phyloP scores from a whole-genome alignment of 768 basidiomycete species.

The Boletus sp. region DNA sequence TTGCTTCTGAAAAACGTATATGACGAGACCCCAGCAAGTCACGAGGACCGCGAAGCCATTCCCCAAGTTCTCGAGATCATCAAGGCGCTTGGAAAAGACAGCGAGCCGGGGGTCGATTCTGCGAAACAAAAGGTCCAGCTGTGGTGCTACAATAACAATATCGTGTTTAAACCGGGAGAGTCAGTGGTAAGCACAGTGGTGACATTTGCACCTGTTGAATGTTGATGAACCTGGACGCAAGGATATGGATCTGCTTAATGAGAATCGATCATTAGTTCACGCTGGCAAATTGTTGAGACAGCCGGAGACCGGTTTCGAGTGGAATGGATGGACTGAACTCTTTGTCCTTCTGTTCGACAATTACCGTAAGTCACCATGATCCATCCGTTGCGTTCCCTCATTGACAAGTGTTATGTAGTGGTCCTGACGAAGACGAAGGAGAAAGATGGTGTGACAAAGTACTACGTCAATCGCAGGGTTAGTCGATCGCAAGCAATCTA shows the following conservation, averaged over 20 bases:
- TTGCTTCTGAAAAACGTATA: slow-evolving; percentile 78
- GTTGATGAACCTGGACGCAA: slow-evolving; percentile 20
- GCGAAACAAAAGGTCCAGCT: slow-evolving; percentile 89
- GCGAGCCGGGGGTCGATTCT: slow-evolving; percentile 81
- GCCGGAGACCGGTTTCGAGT: slow-evolving; percentile 84
- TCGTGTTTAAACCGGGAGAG: slow-evolving; percentile 80
- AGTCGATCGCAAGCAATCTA: slow-evolving; percentile 21
- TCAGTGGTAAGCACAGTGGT: slow-evolving; percentile 43
- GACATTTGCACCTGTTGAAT: background rate
- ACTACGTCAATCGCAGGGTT: slow-evolving; percentile 79
- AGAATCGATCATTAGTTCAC: slow-evolving; percentile 80
- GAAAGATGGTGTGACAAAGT: slow-evolving; percentile 71
- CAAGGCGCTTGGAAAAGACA: slow-evolving; percentile 81
- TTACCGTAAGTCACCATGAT: slow-evolving; percentile 60
- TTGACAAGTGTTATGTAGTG: slow-evolving; percentile 46
- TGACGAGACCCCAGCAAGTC: slow-evolving; percentile 67
- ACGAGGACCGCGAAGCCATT: slow-evolving; percentile 82
- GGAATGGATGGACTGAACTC: slow-evolving; percentile 89
- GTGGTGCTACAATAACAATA: slow-evolving; percentile 79
- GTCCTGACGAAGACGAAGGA: slow-evolving; percentile 87
- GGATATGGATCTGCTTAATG: slow-evolving; percentile 89
- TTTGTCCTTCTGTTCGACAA: slow-evolving; percentile 94
- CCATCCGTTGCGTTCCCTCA: background rate
- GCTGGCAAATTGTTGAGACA: slow-evolving; percentile 82
- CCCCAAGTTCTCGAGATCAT: slow-evolving; percentile 87